Conservation (phyloP, 2,329 filamentous ascomycete genomes). For the Metarhizium humberi region DNA sequence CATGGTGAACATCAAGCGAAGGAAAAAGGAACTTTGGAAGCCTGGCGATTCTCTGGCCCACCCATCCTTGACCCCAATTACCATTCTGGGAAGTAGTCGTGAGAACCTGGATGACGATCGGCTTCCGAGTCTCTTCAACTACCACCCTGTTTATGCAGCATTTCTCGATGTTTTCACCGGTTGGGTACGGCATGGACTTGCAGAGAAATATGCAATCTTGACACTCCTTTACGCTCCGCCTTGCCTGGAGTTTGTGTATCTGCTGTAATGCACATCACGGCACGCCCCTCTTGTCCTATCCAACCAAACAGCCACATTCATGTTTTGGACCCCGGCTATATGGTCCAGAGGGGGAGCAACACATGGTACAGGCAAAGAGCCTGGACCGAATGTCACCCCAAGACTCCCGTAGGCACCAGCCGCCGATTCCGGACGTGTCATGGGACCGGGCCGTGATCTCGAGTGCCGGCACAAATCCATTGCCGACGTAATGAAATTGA, state of each 20-base stretch:
- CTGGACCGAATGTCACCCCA: background rate
- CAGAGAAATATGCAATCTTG: background rate
- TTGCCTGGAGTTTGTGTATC: background rate
- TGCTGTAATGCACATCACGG: background rate
- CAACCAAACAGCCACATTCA: background rate
- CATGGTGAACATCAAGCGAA: background rate
- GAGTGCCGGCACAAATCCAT: background rate
- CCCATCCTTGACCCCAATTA: background rate
- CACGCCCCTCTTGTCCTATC: background rate
- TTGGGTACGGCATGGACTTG: background rate
- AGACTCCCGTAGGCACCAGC: background rate
- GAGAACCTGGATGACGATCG: background rate
- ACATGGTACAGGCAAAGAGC: background rate
- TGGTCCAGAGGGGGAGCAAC: background rate
- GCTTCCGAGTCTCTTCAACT: background rate
- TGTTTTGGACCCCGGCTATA: background rate
- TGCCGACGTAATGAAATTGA: background rate
- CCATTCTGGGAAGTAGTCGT: background rate
- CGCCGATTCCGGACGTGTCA: background rate
- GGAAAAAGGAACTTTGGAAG: background rate
- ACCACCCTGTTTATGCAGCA: background rate
- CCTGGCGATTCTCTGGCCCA: background rate
- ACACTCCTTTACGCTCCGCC: background rate
- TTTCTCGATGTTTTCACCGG: background rate
- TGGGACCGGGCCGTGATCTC: background rate